Evolutionary conservation across 768 basidiomycete genomes (phyloP).

Genomic region (Collybia mongolica): DNA sequence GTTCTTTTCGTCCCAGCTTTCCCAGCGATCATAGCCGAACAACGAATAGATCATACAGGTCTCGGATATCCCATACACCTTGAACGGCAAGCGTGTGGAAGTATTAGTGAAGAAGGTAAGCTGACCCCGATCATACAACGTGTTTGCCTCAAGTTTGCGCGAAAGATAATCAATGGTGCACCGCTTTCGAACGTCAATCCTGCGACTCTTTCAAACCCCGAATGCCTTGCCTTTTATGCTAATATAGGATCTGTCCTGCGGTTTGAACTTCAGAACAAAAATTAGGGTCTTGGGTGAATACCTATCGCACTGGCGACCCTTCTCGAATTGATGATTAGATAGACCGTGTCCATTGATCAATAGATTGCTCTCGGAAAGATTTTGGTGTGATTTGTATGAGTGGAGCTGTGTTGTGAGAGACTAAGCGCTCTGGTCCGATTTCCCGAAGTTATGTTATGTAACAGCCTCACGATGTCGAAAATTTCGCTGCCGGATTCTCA

Average conservation of each 20-base stretch:
- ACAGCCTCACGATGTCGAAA: too few relatives aligned
- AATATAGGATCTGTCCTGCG: conserved; percentile 51
- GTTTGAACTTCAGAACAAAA: conserved; percentile 26
- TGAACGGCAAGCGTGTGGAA: conserved; percentile 82
- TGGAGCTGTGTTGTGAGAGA: too few relatives aligned
- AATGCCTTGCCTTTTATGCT: conserved; percentile 63
- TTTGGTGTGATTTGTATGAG: too few relatives aligned
- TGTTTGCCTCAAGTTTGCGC: conserved; percentile 4
- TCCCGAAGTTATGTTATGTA: too few relatives aligned
- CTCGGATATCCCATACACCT: conserved; percentile 71
- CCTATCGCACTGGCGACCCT: neutral
- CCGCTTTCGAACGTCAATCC: conserved; percentile 66
- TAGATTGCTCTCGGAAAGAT: too few relatives aligned
- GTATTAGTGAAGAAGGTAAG: conserved; percentile 73
- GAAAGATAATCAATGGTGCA: conserved; percentile 77
- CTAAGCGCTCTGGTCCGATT: too few relatives aligned
- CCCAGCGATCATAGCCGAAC: conserved; percentile 7
- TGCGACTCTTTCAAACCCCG: conserved; percentile 72
- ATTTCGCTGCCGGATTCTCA: too few relatives aligned
- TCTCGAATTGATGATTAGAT: neutral
- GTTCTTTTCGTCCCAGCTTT: conserved; percentile 7
- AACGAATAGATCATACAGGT: conserved; percentile 62
- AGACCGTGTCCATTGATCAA: too few relatives aligned
- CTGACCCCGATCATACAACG: conserved; percentile 4
- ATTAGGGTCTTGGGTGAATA: conserved; percentile 1